A percentile compares a stretch with the other conserved stretches of the same genome.
Evolutionary conservation across 225 moss, liverwort and hornwort genomes (phyloP).

Genomic region (Pseudoscleropodium purum): DNA sequence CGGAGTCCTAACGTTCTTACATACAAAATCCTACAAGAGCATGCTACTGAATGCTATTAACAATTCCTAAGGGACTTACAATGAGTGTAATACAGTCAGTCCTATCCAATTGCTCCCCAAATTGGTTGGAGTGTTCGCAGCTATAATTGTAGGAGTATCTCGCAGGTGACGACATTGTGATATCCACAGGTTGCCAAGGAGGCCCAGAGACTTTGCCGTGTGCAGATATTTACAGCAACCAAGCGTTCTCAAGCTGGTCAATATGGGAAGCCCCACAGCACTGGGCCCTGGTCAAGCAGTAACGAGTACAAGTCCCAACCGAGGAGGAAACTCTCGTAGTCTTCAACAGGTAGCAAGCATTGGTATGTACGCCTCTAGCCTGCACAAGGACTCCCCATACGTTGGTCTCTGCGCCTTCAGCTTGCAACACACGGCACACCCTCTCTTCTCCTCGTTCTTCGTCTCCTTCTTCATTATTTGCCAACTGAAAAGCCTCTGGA

Average conservation of each 20-base stretch:
- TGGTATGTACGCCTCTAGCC: slow-evolving; percentile 29
- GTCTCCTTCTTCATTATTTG: neutral
- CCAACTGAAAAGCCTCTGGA: neutral
- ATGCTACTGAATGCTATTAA: neutral
- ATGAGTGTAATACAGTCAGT: neutral
- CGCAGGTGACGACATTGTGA: neutral
- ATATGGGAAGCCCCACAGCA: slow-evolving; percentile 55
- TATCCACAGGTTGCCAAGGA: slow-evolving; percentile 16
- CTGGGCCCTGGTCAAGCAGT: slow-evolving; percentile 42
- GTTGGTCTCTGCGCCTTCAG: slow-evolving; percentile 23
- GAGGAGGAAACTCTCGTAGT: slow-evolving; percentile 45
- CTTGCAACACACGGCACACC: neutral
- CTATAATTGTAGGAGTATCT: neutral
- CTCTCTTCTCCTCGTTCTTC: neutral
- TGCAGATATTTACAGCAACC: slow-evolving; percentile 25
- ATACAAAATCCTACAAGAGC: neutral
- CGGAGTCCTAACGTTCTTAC: neutral
- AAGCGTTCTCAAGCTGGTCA: slow-evolving; percentile 42
- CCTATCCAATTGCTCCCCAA: neutral
- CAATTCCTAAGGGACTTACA: neutral
- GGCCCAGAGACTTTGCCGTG: neutral
- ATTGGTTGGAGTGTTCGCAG: neutral
- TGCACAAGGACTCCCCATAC: slow-evolving; percentile 85
- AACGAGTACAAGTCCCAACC: slow-evolving; percentile 40
- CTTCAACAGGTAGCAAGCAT: slow-evolving; percentile 66